phyloP scores from a whole-genome alignment of 2,329 filamentous ascomycete genomes.

The Purpureocillium lavendulum region DNA sequence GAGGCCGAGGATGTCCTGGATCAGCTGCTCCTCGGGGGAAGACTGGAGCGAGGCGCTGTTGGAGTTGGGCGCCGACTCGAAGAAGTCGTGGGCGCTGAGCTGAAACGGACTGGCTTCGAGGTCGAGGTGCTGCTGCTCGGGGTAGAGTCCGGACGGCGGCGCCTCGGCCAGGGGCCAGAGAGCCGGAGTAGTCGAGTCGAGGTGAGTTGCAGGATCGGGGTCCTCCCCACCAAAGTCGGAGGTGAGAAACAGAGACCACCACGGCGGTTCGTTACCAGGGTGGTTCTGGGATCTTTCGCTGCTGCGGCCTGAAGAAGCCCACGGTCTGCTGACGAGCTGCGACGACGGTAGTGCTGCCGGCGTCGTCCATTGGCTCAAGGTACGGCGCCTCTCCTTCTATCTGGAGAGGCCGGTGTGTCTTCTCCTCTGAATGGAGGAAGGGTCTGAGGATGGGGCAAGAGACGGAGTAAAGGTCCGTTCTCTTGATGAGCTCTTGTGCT shows the following conservation, averaged over 20 bases:
- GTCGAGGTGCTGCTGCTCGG: background rate
- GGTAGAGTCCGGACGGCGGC: background rate
- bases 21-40: background rate
- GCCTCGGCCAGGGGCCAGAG: background rate
- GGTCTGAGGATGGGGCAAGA: no score
- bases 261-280: conserved; percentile 8
- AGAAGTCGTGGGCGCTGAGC: background rate
- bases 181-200: background rate
- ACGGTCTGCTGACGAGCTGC: conserved; percentile 1
- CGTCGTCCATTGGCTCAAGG: conserved; percentile 12
- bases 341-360: conserved; percentile 1
- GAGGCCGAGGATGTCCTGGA: background rate
- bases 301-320: conserved; percentile 10
- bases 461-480: no score
- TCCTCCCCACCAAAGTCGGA: background rate
- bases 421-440: background rate
- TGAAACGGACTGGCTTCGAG: background rate
- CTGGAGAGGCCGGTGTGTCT: conserved; percentile 6
- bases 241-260: conserved; percentile 3
- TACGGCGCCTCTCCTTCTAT: conserved; percentile 11
- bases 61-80: background rate
- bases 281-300: conserved; percentile 7
- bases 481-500: no score
- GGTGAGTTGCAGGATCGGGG: background rate
- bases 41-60: background rate